Evolutionary conservation across 495 filamentous ascomycete species (phyloP), one percentile per base, ranked within the genome.

Genomic region (Lophium mytilinum): DNA sequence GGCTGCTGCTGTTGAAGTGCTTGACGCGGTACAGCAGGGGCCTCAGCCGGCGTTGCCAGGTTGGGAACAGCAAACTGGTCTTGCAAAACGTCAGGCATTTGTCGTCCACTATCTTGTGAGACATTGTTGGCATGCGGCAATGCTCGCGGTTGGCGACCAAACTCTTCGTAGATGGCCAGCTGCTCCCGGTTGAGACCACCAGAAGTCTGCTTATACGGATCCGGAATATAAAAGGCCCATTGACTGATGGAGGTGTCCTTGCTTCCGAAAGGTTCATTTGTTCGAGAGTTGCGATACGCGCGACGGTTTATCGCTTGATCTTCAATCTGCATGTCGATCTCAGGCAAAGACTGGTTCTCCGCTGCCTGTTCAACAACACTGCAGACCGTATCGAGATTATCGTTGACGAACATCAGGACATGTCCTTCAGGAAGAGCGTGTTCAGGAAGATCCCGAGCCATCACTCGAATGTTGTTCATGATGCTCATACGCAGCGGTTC

Each of bases 341-440:
- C 92, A 12, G 88, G 86, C 35, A 96, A 76, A 11, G 92, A 90
- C 52, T 90, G 89, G 61, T 93, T 87, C 68, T 96, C 92, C 9
- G 93, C 94, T 36, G 90, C 90, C 65, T 90, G 87, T 69, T 97
- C 93, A 30, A 99, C 90, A 56, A 95, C 85, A 50, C 80, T 85
- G 66, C 93, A 97, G 42, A 93, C 90, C 48, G 87, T 80, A 60
- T 99, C 93, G 33, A 97, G 77, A 69, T 99, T 99, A 54, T 95
- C 93, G 67, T 97, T 97, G 57, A 97, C 91, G 68, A 94, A 96
- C 87, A 97, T 95, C 56, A 96, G 78, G 53, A 97, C 91, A 49
- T 83, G 72, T 17, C 90, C 90, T 67, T 99, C 94, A 1, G 90
- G 87, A 19, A 90, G 75, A 24, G 83, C 83, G 63, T 87, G 84